Percentiles rank a stretch among this genome's conserved stretches.
phyloP scores from a whole-genome alignment of 257 asterid genomes.

The Nicotiana paniculata region DNA sequence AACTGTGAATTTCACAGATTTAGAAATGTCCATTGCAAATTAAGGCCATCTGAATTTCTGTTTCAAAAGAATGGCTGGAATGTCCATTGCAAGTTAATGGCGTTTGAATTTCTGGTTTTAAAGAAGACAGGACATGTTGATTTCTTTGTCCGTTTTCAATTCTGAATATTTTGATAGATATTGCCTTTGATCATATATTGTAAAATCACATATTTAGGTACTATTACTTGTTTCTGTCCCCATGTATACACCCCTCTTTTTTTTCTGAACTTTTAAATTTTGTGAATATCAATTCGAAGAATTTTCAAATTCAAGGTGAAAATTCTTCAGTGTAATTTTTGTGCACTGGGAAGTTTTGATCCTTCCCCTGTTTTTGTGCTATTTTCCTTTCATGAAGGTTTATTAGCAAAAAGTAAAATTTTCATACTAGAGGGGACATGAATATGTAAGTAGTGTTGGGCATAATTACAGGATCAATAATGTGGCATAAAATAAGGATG shows the following conservation, averaged over 20 bases:
- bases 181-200: neutral
- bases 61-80: neutral
- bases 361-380: neutral
- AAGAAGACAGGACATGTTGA: neutral
- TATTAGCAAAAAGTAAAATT: neutral
- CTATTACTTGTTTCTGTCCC: neutral
- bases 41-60: neutral
- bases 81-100: neutral
- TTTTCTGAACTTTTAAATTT: neutral
- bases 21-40: neutral
- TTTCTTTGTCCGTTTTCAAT: neutral
- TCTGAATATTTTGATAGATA: neutral
- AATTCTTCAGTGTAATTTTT: neutral
- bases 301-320: neutral
- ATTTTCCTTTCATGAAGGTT: neutral
- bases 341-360: neutral
- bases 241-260: neutral
- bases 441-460: neutral
- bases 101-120: neutral
- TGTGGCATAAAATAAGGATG: neutral
- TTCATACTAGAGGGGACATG: neutral
- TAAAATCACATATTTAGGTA: neutral
- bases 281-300: neutral
- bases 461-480: neutral
- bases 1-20: neutral